phyloP scores from a whole-genome alignment of 192 early-diverging fungal genomes.

The Coemansia reversa region DNA sequence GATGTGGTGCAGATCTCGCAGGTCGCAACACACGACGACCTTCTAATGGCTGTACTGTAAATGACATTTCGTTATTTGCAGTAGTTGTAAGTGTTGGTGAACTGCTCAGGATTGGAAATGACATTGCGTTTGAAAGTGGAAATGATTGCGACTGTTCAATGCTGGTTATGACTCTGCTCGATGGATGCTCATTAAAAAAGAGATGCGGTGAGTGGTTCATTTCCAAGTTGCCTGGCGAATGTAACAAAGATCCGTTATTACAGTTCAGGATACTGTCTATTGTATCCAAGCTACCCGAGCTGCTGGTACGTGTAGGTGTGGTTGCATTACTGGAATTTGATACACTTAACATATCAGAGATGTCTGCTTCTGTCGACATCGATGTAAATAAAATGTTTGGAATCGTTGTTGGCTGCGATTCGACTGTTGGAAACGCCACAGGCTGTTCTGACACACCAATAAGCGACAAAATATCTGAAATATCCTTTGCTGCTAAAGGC shows the following conservation, averaged over 20 bases:
- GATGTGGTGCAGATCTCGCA: slow-evolving; percentile 10
- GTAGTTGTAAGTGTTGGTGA: background rate
- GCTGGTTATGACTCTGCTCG: background rate
- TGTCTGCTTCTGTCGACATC: background rate
- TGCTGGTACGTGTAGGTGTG: background rate
- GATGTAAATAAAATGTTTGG: background rate
- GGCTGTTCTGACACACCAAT: background rate
- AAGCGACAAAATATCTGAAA: slow-evolving; percentile 3
- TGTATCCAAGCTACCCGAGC: background rate
- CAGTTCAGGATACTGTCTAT: background rate
- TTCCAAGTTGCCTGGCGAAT: background rate
- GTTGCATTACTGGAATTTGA: background rate
- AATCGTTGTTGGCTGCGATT: background rate
- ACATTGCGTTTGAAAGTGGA: background rate
- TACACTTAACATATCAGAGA: background rate
- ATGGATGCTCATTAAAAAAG: background rate
- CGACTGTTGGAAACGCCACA: background rate
- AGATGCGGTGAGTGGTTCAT: background rate
- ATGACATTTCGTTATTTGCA: background rate
- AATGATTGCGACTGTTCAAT: background rate
- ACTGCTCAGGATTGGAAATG: background rate
- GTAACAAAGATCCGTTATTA: background rate
- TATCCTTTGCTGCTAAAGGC: slow-evolving; percentile 3
- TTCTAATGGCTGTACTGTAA: background rate
- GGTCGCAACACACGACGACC: slow-evolving; percentile 19